Percentiles rank a stretch among this genome's conserved stretches.
Evolutionary conservation across 768 basidiomycete species (phyloP).

Genomic region (Boletus eberwhitei): DNA sequence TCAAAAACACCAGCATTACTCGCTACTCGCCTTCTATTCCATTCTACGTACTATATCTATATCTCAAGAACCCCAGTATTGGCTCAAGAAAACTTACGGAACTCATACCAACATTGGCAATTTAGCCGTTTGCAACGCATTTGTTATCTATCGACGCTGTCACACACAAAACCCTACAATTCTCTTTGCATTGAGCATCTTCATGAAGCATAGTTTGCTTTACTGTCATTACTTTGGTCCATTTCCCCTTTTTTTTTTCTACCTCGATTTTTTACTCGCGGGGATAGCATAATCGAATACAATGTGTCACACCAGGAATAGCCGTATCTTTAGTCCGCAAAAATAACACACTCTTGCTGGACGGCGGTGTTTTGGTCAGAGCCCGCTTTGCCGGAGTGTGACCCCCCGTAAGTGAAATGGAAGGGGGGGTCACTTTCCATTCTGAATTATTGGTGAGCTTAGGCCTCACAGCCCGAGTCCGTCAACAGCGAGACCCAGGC

Average conservation of each 20-base stretch:
- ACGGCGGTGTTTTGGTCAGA: background rate
- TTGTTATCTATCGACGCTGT: conserved; percentile 32
- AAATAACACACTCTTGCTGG: background rate
- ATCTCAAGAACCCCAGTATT: conserved; percentile 32
- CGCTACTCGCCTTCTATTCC: conserved; percentile 27
- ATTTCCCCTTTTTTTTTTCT: conserved; percentile 7
- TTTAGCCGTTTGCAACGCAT: conserved; percentile 29
- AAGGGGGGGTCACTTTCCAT: conserved; percentile 12
- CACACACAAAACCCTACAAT: conserved; percentile 23
- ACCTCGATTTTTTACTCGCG: conserved; percentile 7
- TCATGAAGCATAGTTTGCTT: conserved; percentile 21
- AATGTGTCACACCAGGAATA: conserved; percentile 10
- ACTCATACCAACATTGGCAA: conserved; percentile 31
- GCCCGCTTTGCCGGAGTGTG: background rate
- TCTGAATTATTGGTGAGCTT: conserved; percentile 12
- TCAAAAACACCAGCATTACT: conserved; percentile 27
- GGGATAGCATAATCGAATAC: conserved; percentile 17
- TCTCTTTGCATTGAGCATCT: conserved; percentile 28
- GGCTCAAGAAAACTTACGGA: conserved; percentile 32
- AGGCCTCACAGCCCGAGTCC: conserved; percentile 22
- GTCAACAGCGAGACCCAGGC: conserved; percentile 25
- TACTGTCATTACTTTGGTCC: conserved; percentile 13
- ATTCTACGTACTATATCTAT: conserved; percentile 37
- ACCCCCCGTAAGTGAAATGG: conserved; percentile 19
- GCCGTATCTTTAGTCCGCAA: background rate